phyloP scores from a whole-genome alignment of 2,329 filamentous ascomycete species.

The Dichotomopilus funicola region DNA sequence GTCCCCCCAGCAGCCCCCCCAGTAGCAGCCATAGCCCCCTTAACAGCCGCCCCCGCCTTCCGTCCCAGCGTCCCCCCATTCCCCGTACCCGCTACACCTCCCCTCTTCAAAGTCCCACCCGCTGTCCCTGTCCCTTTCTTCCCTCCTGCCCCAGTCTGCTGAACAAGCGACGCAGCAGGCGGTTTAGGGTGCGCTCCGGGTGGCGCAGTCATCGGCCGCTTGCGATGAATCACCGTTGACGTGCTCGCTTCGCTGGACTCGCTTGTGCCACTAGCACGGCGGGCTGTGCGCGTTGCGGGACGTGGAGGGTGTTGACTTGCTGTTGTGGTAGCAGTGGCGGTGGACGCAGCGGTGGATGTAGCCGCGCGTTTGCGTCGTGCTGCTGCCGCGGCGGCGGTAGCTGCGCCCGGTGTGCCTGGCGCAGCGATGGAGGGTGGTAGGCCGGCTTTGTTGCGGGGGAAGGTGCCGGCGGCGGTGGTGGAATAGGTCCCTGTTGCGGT shows the following conservation, averaged over 20 bases:
- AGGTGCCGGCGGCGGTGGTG: constrained; percentile 14
- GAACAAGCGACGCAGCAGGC: constrained; percentile 29
- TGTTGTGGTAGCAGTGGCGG: constrained; percentile 19
- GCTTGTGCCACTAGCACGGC: constrained; percentile 53
- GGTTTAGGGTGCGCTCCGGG: constrained; percentile 30
- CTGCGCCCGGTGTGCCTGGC: not conserved
- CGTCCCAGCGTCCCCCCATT: constrained; percentile 37
- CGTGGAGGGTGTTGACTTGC: constrained; percentile 21
- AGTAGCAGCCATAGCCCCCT: constrained; percentile 31
- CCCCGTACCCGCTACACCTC: constrained; percentile 32
- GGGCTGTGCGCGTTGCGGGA: constrained; percentile 41
- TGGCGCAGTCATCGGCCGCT: constrained; percentile 34
- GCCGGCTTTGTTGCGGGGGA: constrained; percentile 23
- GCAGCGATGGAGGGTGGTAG: constrained; percentile 21
- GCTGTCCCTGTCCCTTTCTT: constrained; percentile 42
- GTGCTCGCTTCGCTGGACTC: constrained; percentile 59
- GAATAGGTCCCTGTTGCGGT: constrained; percentile 29
- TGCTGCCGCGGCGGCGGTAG: not conserved
- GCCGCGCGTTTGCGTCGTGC: constrained; percentile 29
- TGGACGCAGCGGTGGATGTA: constrained; percentile 31
- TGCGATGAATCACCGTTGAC: constrained; percentile 55
- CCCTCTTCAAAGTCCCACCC: constrained; percentile 48
- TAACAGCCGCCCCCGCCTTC: constrained; percentile 45
- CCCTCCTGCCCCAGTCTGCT: constrained; percentile 16
- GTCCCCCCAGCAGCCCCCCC: constrained; percentile 26